These are phyloP conservation scores for Candida incommunis DNA, from an alignment of 805 yeast genomes.

Conservation along the genomic window DNA sequence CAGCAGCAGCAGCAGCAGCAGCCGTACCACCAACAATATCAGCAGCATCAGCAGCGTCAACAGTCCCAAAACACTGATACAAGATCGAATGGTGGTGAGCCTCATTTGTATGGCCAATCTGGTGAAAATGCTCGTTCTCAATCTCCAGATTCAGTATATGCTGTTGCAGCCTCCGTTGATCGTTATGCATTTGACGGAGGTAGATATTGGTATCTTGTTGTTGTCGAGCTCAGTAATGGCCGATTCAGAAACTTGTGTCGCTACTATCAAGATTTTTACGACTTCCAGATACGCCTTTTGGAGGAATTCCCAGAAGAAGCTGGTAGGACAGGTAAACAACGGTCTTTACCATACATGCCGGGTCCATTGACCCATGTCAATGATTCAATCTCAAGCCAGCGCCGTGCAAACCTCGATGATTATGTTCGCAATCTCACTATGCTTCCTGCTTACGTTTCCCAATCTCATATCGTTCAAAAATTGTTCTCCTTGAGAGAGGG, in stretches of 20 bases:
- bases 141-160: constrained; percentile 16
- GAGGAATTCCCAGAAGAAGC: constrained; percentile 87
- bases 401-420: constrained; percentile 40
- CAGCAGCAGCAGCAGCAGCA: constrained; percentile 4
- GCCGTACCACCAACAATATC: not conserved
- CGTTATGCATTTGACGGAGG: constrained; percentile 70
- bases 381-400: constrained; percentile 48
- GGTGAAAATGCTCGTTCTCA: not conserved
- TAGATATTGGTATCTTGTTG: constrained; percentile 74
- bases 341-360: constrained; percentile 87
- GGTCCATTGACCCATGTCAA: constrained; percentile 90
- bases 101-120: not conserved
- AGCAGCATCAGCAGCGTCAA: constrained; percentile 7
- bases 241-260: constrained; percentile 60
- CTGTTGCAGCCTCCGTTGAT: constrained; percentile 61
- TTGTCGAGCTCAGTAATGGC: constrained; percentile 57
- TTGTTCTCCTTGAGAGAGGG: constrained; percentile 58
- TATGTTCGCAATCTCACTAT: constrained; percentile 46
- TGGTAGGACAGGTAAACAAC: constrained; percentile 63
- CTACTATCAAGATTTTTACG: constrained; percentile 91
- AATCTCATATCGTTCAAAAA: constrained; percentile 49
- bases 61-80: constrained; percentile 5
- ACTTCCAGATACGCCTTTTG: constrained; percentile 70
- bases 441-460: constrained; percentile 65
- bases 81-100: not conserved